A percentile compares a stretch with the other conserved stretches of the same genome.
Conservation (phyloP, 2,329 filamentous ascomycete species). For the Trichoderma gracile region DNA sequence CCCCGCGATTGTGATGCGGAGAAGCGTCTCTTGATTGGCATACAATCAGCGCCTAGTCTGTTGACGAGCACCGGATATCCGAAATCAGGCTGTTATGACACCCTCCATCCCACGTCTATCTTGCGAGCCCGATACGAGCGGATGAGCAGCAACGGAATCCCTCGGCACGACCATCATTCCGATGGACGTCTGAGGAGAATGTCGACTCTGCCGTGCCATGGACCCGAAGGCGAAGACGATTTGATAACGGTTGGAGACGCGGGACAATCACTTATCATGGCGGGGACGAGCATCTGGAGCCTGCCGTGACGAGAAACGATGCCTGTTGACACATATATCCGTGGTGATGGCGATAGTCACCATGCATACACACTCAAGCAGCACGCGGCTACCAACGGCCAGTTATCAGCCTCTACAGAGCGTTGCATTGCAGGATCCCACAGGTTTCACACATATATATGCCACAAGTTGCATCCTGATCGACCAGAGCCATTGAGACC, state of each 20-base stretch:
- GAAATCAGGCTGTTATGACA: not conserved
- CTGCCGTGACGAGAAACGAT: not conserved
- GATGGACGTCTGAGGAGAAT: constrained; percentile 12
- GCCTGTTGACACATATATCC: not conserved
- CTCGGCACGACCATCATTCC: not conserved
- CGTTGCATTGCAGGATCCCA: not conserved
- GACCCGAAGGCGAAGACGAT: not conserved
- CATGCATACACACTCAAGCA: not conserved
- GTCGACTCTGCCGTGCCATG: not conserved
- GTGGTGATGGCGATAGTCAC: not conserved
- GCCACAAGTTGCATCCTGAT: constrained; percentile 1
- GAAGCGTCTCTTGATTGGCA: constrained; percentile 1
- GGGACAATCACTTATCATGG: constrained; percentile 8
- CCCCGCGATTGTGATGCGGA: constrained; percentile 24
- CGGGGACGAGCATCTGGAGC: not conserved
- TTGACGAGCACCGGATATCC: not conserved
- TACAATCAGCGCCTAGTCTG: not conserved
- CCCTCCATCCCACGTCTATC: constrained; percentile 1
- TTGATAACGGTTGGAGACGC: not conserved
- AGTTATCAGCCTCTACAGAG: not conserved
- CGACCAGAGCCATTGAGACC: not conserved
- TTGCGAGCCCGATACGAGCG: not conserved
- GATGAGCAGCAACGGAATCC: not conserved
- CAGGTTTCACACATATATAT: not conserved
- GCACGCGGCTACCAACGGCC: constrained; percentile 1